Conservation (phyloP, 441 rosid species). For the Daphne laureola region DNA sequence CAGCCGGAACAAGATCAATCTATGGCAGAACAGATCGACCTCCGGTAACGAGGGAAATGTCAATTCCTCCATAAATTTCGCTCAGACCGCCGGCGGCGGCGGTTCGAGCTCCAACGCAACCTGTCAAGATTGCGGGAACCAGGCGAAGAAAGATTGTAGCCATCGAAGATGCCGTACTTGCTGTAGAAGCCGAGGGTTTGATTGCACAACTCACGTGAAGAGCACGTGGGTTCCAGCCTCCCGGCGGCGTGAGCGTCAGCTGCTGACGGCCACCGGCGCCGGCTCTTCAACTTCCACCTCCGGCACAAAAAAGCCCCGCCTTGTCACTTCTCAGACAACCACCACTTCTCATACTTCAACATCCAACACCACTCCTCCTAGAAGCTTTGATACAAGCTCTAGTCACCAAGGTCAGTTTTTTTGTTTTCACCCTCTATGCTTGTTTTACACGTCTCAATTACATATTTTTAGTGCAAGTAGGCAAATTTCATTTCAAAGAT, state of each 20-base stretch:
- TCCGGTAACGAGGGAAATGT: conserved; percentile 30
- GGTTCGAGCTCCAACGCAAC: conserved; percentile 45
- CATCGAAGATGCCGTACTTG: conserved; percentile 88
- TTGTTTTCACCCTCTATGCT: not conserved
- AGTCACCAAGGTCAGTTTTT: conserved; percentile 61
- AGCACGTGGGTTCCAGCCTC: conserved; percentile 98
- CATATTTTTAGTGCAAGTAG: not conserved
- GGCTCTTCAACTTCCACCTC: conserved; percentile 60
- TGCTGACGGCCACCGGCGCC: conserved; percentile 27
- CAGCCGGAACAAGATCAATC: conserved; percentile 32
- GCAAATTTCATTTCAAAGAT: not conserved
- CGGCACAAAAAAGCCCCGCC: conserved; percentile 70
- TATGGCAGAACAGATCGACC: conserved; percentile 48
- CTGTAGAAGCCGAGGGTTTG: conserved; percentile 87
- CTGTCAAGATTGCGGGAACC: conserved; percentile 97
- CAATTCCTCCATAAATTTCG: conserved; percentile 21
- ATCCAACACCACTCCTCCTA: conserved; percentile 74
- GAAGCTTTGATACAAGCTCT: conserved; percentile 82
- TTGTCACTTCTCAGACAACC: conserved; percentile 45
- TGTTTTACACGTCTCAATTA: not conserved
- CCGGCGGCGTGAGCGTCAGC: conserved; percentile 80
- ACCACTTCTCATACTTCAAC: conserved; percentile 85
- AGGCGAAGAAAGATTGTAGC: conserved; percentile 84
- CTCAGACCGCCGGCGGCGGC: conserved; percentile 20
- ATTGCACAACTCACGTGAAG: conserved; percentile 85